Base-by-base conservation (phyloP, 2,329 filamentous ascomycete species). In the Sporothrix pseudoabietina region DNA sequence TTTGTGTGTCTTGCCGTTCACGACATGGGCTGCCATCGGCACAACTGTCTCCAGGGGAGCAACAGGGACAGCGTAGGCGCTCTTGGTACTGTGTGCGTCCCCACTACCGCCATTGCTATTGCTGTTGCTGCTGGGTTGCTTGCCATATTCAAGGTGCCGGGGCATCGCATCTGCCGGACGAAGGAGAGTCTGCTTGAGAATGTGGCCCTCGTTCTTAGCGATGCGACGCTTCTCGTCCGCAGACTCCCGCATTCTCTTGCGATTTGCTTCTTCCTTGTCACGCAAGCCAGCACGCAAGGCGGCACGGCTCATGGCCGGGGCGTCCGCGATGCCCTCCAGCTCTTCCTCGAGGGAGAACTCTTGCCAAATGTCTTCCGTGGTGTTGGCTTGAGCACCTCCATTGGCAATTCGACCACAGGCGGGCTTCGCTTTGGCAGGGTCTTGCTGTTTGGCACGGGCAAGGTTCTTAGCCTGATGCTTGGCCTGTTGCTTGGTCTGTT, bases 301-400 rank as follows among this genome's bases (percentile, higher is more conserved):
- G 1, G 55, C 72, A 4, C 72, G 71, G 2, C 73, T 72, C 1
- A 71, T 35, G 1, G 26, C 54, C 0, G 76, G 76, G 1, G 75
- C 75, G 22, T 75, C 75, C 0, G 71, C 59, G 12, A 76, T 76
- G 1, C 76, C 76, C 16, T 73, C 76, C 0, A 76, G 68, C 19
- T 76, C 76, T 65, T 76, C 76, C 14, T 76, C 76, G 0, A 76
- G 70, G 0, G 76, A 71, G 12, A 76, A 75, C 35, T 76, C 73
- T 2, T 73, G 54, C 49, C 59, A 71, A 2, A 65, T 35, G 7
- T 72, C 66, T 1, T 72, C 59, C 4, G 39, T 5, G 7, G 63
- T 12, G 35, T 39, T 26, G 0, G 12, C 22, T 7, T 44, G 19
- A 3, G 3, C n/a, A 5, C 1, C 35, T 35, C 14, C 32, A 12